Conservation (phyloP, 495 filamentous ascomycete genomes). For the Xylaria castorea region DNA sequence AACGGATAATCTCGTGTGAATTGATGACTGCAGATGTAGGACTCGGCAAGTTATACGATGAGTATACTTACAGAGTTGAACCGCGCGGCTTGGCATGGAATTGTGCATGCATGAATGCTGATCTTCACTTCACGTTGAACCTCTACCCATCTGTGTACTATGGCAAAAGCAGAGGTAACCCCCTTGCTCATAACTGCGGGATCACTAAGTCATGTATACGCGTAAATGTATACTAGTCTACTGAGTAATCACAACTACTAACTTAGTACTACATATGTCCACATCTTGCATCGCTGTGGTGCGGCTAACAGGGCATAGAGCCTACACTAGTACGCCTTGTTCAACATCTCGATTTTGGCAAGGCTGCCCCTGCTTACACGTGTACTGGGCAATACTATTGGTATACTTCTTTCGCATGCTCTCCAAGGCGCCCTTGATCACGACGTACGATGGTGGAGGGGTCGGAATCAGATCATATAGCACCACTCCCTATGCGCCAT, state of each 20-base stretch:
- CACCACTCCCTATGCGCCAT: slow-evolving; percentile 12
- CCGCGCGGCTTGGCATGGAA: slow-evolving; percentile 10
- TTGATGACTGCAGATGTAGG: slow-evolving; percentile 28
- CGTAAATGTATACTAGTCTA: background rate
- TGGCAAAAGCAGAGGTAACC: background rate
- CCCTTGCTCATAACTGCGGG: background rate
- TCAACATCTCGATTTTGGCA: slow-evolving; percentile 2
- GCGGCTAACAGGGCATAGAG: slow-evolving; percentile 1
- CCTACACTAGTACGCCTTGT: background rate
- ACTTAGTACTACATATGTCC: no score
- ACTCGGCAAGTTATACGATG: slow-evolving; percentile 23
- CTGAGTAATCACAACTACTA: slow-evolving; percentile 1
- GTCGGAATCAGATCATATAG: slow-evolving; percentile 23
- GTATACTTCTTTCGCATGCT: slow-evolving; percentile 7
- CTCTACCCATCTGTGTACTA: background rate
- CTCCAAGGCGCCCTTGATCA: background rate
- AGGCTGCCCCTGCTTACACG: slow-evolving; percentile 18
- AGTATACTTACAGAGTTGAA: background rate
- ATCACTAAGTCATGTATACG: background rate
- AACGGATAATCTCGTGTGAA: slow-evolving; percentile 17
- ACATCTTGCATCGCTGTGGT: background rate
- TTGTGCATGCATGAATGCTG: slow-evolving; percentile 23
- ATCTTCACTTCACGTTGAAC: slow-evolving; percentile 19
- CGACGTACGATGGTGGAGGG: slow-evolving; percentile 13
- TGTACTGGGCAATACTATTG: background rate